Evolutionary conservation across 495 filamentous ascomycete genomes (phyloP), one percentile per base, ranked within the genome.

Genomic region (Penicillium angulare): DNA sequence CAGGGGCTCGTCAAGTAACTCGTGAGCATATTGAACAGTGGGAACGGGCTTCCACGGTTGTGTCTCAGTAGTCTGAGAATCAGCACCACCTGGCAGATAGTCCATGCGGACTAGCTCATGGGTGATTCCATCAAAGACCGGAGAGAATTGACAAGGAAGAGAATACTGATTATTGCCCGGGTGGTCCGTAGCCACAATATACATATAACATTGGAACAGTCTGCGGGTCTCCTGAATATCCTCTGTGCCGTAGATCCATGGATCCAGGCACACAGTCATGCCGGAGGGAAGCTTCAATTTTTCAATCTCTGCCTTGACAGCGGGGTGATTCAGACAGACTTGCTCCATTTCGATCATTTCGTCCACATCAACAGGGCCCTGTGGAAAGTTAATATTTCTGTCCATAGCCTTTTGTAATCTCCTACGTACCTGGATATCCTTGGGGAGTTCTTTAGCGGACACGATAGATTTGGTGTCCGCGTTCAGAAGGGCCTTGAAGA

Each of bases 141-240:
- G 89, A 5, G 86, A 90, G 56, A 93, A 86, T 27, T 84, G 78
- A 42, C 90, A 77, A 0, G 90, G 90, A 27, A 88, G 77, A 0
- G 88, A 82, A 64, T 95, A 95, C 56, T 92, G 86, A 60, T 91
- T 92, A 53, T 72, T 68, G 43, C 73, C 63, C 2, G 71, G 65
- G 35, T 75, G 71, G 43, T 75, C 65, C 1, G 51, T 55, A 1
- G 54, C 60, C 2, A 73, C 64, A 16, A 74, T 64, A 24, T 74
- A 74, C 66, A 76, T 72, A 53, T 73, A 76, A 55, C 69, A 74
- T 47, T 76, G 73, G 46, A 69, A 68, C 45, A 74, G 38, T 0
- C 70, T 71, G 8, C 70, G 68, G n/a, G 50, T 53, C 33, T 75
- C 71, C 0, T 66, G 59, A 12, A 55, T 42, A 29, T 74, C 60